Evolutionary conservation across 176 grass and related monocot genomes (phyloP), one percentile per base, ranked within the genome.

Genomic region (Cocos nucifera): DNA sequence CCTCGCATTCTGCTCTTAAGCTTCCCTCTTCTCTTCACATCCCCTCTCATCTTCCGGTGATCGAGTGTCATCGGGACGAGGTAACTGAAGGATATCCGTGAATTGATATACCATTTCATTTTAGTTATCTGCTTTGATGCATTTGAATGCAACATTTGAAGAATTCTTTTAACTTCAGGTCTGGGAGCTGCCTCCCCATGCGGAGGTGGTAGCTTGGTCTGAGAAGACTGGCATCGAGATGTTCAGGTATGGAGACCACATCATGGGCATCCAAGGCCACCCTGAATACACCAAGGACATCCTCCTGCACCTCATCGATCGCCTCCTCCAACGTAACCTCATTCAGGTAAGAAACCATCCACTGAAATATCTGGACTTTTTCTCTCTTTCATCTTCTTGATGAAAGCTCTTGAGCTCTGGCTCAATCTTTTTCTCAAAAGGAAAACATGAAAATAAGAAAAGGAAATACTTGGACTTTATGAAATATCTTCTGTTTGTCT

Each of bases 31-130:
- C 90, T 17, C 77, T 95, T 21, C 77, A 75, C 63, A 82, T 90
- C 20, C 86, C 91, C 0, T 71, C 85, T 22, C 86, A 95, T 73
- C 79, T 95, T 79, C 86, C 91, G 3, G 66, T 95, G 56, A 79
- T 95, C 61, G 83, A 95, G 80, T 95, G 85, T 80, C 91, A 95
- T 78, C 86, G 71, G 16, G 91, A 95, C 19, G 91, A 95, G 86
- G 86, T 81, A 58, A 18, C 1, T 22, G 0, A 4, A 30, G 22
- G 17, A 2, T 22, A 3, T 18, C 3, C 3, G 48, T 27, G 17
- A 30, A 21, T 44, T 12, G 8, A 44, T 44, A 12, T 12, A 44
- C 12, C 35, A 44, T 44, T 44, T 12, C 8, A 44, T 30, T 30
- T 3, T 30, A 4, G 28, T 30, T 30, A 30, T 30, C 4, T 6